A percentile compares a stretch with the other conserved stretches of the same genome.
Conservation (phyloP, 1,284 basidiomycete genomes). For the Hortiboletus rubellus region DNA sequence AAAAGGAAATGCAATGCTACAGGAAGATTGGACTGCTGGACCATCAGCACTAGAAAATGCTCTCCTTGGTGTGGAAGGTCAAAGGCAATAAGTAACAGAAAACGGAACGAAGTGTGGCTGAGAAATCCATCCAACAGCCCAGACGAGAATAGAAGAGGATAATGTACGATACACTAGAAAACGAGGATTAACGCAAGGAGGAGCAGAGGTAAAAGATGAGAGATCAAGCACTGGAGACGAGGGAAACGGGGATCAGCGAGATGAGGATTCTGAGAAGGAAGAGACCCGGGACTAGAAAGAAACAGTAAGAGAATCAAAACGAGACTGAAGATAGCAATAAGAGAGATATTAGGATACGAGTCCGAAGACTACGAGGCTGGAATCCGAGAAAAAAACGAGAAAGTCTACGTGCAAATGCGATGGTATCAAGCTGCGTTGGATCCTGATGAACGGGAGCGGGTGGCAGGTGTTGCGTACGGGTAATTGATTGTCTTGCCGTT, state of each 20-base stretch:
- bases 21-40: constrained; percentile 29
- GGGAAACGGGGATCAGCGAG: constrained; percentile 11
- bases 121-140: constrained; percentile 36
- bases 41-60: constrained; percentile 31
- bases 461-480: constrained; percentile 29
- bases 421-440: constrained; percentile 36
- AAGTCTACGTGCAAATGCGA: constrained; percentile 24
- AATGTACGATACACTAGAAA: constrained; percentile 37
- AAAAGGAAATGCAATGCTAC: constrained; percentile 35
- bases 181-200: constrained; percentile 30
- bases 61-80: constrained; percentile 31
- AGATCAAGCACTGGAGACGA: constrained; percentile 15
- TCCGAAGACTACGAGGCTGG: constrained; percentile 25
- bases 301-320: constrained; percentile 17
- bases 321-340: constrained; percentile 38
- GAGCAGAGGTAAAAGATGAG: constrained; percentile 20
- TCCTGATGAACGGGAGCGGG: constrained; percentile 35
- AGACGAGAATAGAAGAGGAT: constrained; percentile 27
- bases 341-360: constrained; percentile 36
- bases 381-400: constrained; percentile 20
- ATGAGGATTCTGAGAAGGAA: constrained; percentile 11
- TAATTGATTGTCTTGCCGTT: constrained; percentile 32
- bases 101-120: constrained; percentile 24
- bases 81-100: constrained; percentile 37
- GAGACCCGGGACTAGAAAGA: constrained; percentile 20